A percentile compares a stretch with the other conserved stretches of the same genome.
phyloP scores from a whole-genome alignment of 1,284 basidiomycete genomes.

The Volvariella volvacea region DNA sequence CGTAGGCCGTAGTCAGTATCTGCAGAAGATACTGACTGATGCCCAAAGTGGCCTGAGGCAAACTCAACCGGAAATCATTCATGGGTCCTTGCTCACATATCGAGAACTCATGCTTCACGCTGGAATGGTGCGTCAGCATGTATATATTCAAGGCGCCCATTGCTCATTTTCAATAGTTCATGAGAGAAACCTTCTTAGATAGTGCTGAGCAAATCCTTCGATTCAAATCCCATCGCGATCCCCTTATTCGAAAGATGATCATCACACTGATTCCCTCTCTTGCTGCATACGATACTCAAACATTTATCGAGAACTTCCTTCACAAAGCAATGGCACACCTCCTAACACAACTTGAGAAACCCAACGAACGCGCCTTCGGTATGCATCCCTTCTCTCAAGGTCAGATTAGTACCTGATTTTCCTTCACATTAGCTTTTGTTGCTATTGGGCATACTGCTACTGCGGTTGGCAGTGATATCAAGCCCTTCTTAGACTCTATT shows the following conservation, averaged over 20 bases:
- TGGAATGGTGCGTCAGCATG: constrained; percentile 62
- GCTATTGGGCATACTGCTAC: constrained; percentile 95
- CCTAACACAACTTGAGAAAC: constrained; percentile 82
- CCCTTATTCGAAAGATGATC: constrained; percentile 85
- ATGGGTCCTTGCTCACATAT: constrained; percentile 91
- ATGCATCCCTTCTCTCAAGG: constrained; percentile 11
- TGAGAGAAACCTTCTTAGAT: constrained; percentile 86
- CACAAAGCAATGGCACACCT: constrained; percentile 92
- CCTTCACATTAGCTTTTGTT: constrained; percentile 70
- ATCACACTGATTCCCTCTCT: constrained; percentile 91
- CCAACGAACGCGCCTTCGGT: constrained; percentile 87
- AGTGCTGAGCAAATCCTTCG: constrained; percentile 89
- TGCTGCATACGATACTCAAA: constrained; percentile 90
- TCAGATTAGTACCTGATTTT: constrained; percentile 8
- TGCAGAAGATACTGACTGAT: constrained; percentile 81
- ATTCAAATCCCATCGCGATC: constrained; percentile 84
- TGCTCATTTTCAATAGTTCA: constrained; percentile 54
- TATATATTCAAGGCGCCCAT: constrained; percentile 5
- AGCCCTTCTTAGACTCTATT: constrained; percentile 90
- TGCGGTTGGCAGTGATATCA: constrained; percentile 92
- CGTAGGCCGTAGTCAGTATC: constrained; percentile 58
- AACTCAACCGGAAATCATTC: constrained; percentile 79
- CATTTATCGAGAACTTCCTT: constrained; percentile 84
- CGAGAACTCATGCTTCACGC: constrained; percentile 90
- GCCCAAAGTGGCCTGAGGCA: constrained; percentile 84